Evolutionary conservation across 768 basidiomycete genomes (phyloP), one percentile per base, ranked within the genome.

Genomic region (Astraeus odoratus): DNA sequence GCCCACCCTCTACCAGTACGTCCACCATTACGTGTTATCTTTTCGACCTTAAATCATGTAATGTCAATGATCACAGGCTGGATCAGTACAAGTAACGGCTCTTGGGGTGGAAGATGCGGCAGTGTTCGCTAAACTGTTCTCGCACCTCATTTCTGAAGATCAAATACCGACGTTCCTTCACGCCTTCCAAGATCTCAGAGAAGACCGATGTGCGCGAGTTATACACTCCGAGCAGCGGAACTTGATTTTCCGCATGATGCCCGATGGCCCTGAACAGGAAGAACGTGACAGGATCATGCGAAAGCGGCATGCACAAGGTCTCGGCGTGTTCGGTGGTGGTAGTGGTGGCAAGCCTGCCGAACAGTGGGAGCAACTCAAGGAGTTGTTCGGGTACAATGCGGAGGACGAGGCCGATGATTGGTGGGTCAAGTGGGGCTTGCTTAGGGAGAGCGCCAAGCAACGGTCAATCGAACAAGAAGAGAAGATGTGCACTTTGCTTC

Each of bases 41-140:
- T n/a, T n/a, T n/a, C 7, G 9, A 18, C 24, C 26, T 51, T 22
- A 48, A 2, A 19, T 20, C 33, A 20, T 34, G 36, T 9, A 37
- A 10, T 20, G 8, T n/a, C 16, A 23, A 20, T n/a, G 9, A 20
- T 27, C 33, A 7, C 47, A 81, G 80, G 78, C 78, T n/a, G 70
- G 72, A 25, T 73, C 72, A 1, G 68, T 72, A 24, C 75, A 81
- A 55, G 68, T 69, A 20, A 67, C 73, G 1, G 71, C 72, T 9
- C 66, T 81, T 44, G 69, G 68, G 4, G 64, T 83, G 18, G 82
- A 85, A 61, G 83, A 83, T 51, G 78, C 80, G 0, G 76, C 78
- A 44, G 73, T 76, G 4, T 59, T 83, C 15, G 78, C 74, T 16
- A 72, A 67, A 39, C 69, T 83, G n/a, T 81, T 83, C 56, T 70